Percentiles rank a stretch among this genome's conserved stretches.
Evolutionary conservation across 2,329 filamentous ascomycete species (phyloP).

Genomic region (Thelonectria rubi): DNA sequence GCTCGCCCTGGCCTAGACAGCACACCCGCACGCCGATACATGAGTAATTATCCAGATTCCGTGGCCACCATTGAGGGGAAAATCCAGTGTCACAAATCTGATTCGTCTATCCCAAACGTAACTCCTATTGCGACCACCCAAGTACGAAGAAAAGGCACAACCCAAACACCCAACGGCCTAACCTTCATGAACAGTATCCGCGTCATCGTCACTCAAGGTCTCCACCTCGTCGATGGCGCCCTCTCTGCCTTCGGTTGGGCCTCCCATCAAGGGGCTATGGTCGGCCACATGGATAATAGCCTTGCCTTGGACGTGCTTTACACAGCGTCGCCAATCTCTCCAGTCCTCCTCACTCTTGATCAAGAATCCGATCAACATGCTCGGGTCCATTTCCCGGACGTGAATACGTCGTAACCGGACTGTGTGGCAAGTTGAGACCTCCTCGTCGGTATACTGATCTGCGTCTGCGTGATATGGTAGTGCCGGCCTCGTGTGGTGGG

Average conservation of each 20-base stretch:
- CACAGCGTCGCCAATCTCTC: slow-evolving; percentile 79
- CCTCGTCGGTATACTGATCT: slow-evolving; percentile 71
- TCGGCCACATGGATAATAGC: slow-evolving; percentile 86
- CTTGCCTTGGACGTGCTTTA: slow-evolving; percentile 81
- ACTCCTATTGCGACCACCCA: slow-evolving; percentile 26
- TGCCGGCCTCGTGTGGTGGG: slow-evolving; percentile 83
- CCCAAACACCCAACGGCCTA: slow-evolving; percentile 34
- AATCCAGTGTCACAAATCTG: slow-evolving; percentile 13
- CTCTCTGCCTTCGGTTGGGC: slow-evolving; percentile 66
- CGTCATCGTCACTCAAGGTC: slow-evolving; percentile 78
- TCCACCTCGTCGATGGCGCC: slow-evolving; percentile 91
- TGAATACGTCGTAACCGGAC: slow-evolving; percentile 83
- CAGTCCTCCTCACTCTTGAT: slow-evolving; percentile 86
- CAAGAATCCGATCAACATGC: slow-evolving; percentile 95
- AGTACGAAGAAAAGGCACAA: slow-evolving; percentile 23
- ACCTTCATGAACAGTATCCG: slow-evolving; percentile 51
- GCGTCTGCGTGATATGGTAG: slow-evolving; percentile 69
- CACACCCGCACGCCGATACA: background rate
- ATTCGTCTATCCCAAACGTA: slow-evolving; percentile 36
- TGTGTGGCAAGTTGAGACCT: slow-evolving; percentile 87
- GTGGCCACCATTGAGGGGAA: background rate
- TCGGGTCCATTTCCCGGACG: slow-evolving; percentile 94
- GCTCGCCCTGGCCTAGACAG: background rate
- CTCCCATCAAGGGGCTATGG: slow-evolving; percentile 66
- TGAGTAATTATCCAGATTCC: background rate